phyloP scores from a whole-genome alignment of 2,329 filamentous ascomycete genomes.

The Penicillium sp. region DNA sequence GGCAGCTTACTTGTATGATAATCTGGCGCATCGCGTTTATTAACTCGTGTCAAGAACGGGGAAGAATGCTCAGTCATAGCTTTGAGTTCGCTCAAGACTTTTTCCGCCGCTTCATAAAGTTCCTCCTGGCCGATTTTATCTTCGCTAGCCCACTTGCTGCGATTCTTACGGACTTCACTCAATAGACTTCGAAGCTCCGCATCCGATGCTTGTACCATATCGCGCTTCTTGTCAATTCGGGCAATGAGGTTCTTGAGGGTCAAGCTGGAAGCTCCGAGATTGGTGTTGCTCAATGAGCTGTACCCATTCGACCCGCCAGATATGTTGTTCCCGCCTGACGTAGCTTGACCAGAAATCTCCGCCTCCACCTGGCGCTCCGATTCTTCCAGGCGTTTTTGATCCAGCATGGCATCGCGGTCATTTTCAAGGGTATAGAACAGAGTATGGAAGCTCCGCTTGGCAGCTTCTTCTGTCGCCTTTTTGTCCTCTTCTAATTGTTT shows the following conservation, averaged over 20 bases:
- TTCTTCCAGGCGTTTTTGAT: slow-evolving; percentile 94
- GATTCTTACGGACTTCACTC: slow-evolving; percentile 95
- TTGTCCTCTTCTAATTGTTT: slow-evolving; percentile 91
- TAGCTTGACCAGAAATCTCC: slow-evolving; percentile 68
- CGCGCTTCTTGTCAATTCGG: slow-evolving; percentile 86
- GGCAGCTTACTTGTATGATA: slow-evolving; percentile 77
- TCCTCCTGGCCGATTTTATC: slow-evolving; percentile 97
- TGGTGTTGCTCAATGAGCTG: slow-evolving; percentile 85
- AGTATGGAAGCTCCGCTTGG: slow-evolving; percentile 83
- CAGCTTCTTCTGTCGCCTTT: slow-evolving; percentile 81
- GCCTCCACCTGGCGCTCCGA: slow-evolving; percentile 93
- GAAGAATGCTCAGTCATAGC: slow-evolving; percentile 95
- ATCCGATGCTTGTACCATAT: slow-evolving; percentile 85
- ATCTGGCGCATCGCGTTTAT: slow-evolving; percentile 93
- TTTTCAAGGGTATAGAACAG: slow-evolving; percentile 94
- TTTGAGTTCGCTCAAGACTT: slow-evolving; percentile 93
- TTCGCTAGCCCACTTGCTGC: slow-evolving; percentile 98
- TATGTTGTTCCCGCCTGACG: slow-evolving; percentile 51
- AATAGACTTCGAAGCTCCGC: slow-evolving; percentile 86
- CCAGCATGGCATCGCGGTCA: slow-evolving; percentile 91
- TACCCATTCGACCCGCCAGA: slow-evolving; percentile 60
- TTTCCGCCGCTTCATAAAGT: slow-evolving; percentile 92
- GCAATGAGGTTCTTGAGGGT: slow-evolving; percentile 96
- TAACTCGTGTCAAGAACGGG: slow-evolving; percentile 89
- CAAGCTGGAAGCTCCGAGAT: slow-evolving; percentile 89